These are phyloP conservation scores for Actinidia arguta DNA, from an alignment of 179 eudicot genomes.

Conservation along the genomic window DNA sequence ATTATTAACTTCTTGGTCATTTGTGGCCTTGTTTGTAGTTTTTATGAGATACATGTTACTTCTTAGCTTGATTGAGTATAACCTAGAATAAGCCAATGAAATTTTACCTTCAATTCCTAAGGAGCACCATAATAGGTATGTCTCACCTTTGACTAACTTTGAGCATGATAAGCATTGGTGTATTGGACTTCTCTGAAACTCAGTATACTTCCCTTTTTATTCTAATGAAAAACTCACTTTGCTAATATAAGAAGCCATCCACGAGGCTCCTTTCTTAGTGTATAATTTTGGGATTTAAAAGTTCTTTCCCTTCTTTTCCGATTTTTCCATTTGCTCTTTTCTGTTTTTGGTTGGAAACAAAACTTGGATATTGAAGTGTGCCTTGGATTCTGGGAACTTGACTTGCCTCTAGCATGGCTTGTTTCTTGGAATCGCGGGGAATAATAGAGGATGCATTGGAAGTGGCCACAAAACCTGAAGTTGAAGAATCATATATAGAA, in stretches of 20 bases:
- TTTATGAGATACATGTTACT: conserved; percentile 94
- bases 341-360: too few relatives aligned
- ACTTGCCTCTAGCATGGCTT: conserved; percentile 69
- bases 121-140: conserved; percentile 93
- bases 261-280: background rate
- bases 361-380: background rate
- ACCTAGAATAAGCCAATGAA: conserved; percentile 77
- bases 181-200: background rate
- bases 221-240: background rate
- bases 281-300: background rate
- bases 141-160: background rate
- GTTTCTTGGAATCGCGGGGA: conserved; percentile 90
- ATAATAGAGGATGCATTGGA: conserved; percentile 90
- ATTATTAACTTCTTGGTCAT: conserved; percentile 21
- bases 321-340: background rate
- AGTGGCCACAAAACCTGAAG: conserved; percentile 85
- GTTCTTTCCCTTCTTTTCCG: background rate
- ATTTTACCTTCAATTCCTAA: conserved; percentile 89
- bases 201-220: background rate
- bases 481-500: background rate
- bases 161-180: background rate
- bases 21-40: conserved; percentile 53
- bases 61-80: conserved; percentile 91
- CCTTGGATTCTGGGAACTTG: background rate
- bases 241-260: background rate